These are phyloP conservation scores for Opeltia flavorubescens DNA, from an alignment of 495 filamentous ascomycete genomes.

Conservation along the genomic window DNA sequence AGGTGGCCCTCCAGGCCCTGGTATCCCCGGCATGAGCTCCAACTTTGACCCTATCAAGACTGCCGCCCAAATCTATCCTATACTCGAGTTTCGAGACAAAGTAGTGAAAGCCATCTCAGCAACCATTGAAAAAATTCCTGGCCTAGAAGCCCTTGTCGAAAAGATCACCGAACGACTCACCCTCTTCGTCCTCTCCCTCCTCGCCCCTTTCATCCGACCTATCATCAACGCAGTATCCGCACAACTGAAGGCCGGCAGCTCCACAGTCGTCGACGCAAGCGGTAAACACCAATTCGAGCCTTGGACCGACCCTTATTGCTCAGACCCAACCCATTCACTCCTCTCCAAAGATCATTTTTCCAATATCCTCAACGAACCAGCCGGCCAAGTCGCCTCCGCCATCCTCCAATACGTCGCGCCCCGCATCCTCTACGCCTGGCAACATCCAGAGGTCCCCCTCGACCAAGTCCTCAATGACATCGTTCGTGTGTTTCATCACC, in stretches of 20 bases:
- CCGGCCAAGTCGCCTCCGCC: constrained; percentile 63
- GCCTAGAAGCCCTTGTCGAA: constrained; percentile 71
- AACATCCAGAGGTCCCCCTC: constrained; percentile 65
- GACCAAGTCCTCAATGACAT: constrained; percentile 69
- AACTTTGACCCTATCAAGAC: constrained; percentile 75
- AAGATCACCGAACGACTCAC: constrained; percentile 86
- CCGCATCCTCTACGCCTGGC: constrained; percentile 79
- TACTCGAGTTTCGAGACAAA: constrained; percentile 84
- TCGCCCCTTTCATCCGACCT: constrained; percentile 80
- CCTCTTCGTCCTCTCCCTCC: constrained; percentile 73
- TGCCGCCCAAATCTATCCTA: constrained; percentile 78
- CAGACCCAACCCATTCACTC: constrained; percentile 87
- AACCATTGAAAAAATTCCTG: constrained; percentile 84
- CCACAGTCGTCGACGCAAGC: constrained; percentile 62
- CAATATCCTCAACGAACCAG: constrained; percentile 79
- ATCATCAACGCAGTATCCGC: constrained; percentile 79
- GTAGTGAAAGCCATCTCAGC: constrained; percentile 71
- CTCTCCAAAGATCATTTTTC: constrained; percentile 95
- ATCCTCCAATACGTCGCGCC: constrained; percentile 77
- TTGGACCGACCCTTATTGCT: constrained; percentile 74
- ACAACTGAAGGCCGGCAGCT: constrained; percentile 69
- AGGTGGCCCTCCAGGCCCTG: constrained; percentile 32
- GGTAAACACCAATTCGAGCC: constrained; percentile 79
- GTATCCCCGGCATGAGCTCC: constrained; percentile 51
- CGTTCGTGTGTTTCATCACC: constrained; percentile 74